Conservation (phyloP, 2,329 filamentous ascomycete species). For the Ophiostoma perfectum region DNA sequence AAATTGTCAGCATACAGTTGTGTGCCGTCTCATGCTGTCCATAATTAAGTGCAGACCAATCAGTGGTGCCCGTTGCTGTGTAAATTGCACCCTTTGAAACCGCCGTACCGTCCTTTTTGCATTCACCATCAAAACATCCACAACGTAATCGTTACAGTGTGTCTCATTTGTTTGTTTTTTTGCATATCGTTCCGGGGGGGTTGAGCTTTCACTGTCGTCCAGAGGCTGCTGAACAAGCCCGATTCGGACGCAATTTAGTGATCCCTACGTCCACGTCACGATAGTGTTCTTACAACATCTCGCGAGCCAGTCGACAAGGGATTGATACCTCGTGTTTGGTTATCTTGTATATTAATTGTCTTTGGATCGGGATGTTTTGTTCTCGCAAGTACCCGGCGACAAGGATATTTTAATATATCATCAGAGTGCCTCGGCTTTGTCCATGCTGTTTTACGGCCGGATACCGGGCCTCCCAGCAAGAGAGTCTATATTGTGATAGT, state of each 20-base stretch:
- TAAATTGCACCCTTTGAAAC: background rate
- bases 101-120: background rate
- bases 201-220: background rate
- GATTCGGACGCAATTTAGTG: background rate
- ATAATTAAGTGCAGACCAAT: background rate
- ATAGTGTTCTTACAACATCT: background rate
- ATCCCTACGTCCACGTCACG: constrained; percentile 2
- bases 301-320: no score
- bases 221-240: constrained; percentile 6
- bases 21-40: background rate
- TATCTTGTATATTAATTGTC: background rate
- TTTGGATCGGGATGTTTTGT: background rate
- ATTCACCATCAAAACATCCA: background rate
- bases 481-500: background rate
- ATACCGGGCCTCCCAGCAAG: background rate
- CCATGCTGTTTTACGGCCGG: constrained; percentile 4
- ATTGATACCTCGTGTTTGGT: background rate
- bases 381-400: constrained; percentile 2
- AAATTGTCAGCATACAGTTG: background rate
- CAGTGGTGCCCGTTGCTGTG: background rate
- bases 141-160: no score
- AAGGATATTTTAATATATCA: background rate
- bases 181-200: no score
- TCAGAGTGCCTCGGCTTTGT: background rate
- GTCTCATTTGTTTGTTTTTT: no score